These are phyloP conservation scores for Austroboletus eburneus DNA, from an alignment of 768 basidiomycete genomes.

Conservation along the genomic window DNA sequence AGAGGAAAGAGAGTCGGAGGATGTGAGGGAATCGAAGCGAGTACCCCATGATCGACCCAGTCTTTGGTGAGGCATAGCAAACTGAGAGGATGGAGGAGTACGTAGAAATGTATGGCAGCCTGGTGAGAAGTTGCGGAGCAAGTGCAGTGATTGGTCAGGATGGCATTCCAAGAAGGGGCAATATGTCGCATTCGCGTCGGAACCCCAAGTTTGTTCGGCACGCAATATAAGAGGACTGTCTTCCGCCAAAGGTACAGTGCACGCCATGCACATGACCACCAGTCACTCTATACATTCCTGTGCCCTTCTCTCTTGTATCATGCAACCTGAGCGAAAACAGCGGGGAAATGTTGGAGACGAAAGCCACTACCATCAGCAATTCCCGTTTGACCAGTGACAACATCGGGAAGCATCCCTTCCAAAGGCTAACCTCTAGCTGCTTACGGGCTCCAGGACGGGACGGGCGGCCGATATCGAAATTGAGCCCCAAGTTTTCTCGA, in stretches of 20 bases:
- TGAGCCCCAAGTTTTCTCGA: neutral
- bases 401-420: constrained; percentile 7
- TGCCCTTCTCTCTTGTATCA: constrained; percentile 27
- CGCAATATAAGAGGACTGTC: constrained; percentile 10
- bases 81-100: constrained; percentile 14
- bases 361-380: constrained; percentile 12
- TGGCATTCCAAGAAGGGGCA: constrained; percentile 19
- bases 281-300: constrained; percentile 24
- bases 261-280: constrained; percentile 8
- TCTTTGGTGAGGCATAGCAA: constrained; percentile 44
- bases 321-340: constrained; percentile 20
- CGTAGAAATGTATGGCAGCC: constrained; percentile 17
- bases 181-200: constrained; percentile 19
- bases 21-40: constrained; percentile 62
- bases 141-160: constrained; percentile 14
- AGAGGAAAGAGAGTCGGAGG: constrained; percentile 45
- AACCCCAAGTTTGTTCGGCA: constrained; percentile 9
- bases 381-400: constrained; percentile 6
- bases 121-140: constrained; percentile 5
- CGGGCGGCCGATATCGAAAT: constrained; percentile 10
- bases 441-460: constrained; percentile 10
- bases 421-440: constrained; percentile 19
- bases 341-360: constrained; percentile 19
- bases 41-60: constrained; percentile 61
- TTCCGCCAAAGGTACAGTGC: constrained; percentile 23